phyloP scores from a whole-genome alignment of 2,329 filamentous ascomycete genomes.

The Trichoderma sp. region DNA sequence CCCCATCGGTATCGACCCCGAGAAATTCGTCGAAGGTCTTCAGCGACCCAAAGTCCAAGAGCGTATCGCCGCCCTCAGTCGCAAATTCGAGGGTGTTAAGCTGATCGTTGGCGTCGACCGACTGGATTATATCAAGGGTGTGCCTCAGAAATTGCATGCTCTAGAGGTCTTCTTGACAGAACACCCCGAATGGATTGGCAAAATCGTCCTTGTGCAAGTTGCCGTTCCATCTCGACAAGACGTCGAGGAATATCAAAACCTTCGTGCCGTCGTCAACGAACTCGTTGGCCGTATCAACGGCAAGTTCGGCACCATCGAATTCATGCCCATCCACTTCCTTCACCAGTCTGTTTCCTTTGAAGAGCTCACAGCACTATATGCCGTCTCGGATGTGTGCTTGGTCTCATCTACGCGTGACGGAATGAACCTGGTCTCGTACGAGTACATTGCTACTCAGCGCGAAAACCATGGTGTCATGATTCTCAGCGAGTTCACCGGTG shows the following conservation, averaged over 20 bases:
- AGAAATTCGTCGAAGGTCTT: conserved; percentile 90
- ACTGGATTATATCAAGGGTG: conserved; percentile 97
- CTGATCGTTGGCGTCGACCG: conserved; percentile 96
- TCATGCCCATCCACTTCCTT: conserved; percentile 98
- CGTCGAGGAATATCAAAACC: conserved; percentile 96
- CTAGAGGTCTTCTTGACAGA: conserved; percentile 96
- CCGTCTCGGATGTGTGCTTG: conserved; percentile 87
- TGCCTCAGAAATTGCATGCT: conserved; percentile 95
- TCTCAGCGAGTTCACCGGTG: conserved; percentile 93
- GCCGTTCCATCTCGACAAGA: conserved; percentile 94
- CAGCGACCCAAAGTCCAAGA: conserved; percentile 84
- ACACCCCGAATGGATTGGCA: conserved; percentile 97
- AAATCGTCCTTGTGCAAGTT: conserved; percentile 94
- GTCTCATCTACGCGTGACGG: conserved; percentile 96
- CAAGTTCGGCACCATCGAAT: conserved; percentile 94
- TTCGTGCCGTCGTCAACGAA: conserved; percentile 94
- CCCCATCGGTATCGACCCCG: conserved; percentile 96
- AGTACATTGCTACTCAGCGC: conserved; percentile 94
- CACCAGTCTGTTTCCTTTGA: conserved; percentile 96
- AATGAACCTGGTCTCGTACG: conserved; percentile 98
- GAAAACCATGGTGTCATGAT: conserved; percentile 92
- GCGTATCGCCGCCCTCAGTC: conserved; percentile 80
- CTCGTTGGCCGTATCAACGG: conserved; percentile 96
- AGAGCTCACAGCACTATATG: conserved; percentile 91
- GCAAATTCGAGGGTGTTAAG: conserved; percentile 95